Base-by-base conservation (phyloP, 495 filamentous ascomycete species). In the Annulohypoxylon moriforme region DNA sequence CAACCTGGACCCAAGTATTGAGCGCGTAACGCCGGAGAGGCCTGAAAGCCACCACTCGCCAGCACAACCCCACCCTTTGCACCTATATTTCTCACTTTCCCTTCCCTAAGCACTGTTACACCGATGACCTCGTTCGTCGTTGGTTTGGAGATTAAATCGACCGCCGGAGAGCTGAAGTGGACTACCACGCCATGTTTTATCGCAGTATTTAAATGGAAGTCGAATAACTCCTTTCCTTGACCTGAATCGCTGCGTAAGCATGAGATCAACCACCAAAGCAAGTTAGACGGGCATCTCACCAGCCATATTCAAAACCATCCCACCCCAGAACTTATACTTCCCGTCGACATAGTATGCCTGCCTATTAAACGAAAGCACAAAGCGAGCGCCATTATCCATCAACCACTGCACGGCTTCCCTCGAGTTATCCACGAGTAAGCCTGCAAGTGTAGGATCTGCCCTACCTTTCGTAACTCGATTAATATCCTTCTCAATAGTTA, bases 21-120 rank as follows among this genome's bases (percentile, higher is more conserved):
- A 0, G 80, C 73, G 0, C 88, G 81, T 74, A 90, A 72, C 6
- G 79, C 76, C 0, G 89, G 79, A 49, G 84, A 87, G 13, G 88
- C 81, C 72, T 91, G 86, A 67, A 91, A 91, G 0, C 89, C 89
- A 7, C 89, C 89, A 6, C 85, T 84, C 0, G 86, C 85, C 7
- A 91, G 76, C n/a, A 91, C 76, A 0, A 89, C 75, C 11, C 64
- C 75, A 0, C 84, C 80, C 0, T 64, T 58, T 0, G 83, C 76
- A 2, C 68, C 61, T 60, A 89, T 81, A 2, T 60, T 46, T 3
- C 70, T 64, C 9, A 64, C 58, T 58, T 69, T 67, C 20, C 77
- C 76, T 11, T 69, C 46, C 4, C 69, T 69, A 13, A 80, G 66
- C 6, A 83, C 81, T 2, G 67, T 63, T 0, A 86, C 79, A 7